Evolutionary conservation across 2,329 filamentous ascomycete species (phyloP), one percentile per base, ranked within the genome.

Genomic region (Pezicula neosporulosa): DNA sequence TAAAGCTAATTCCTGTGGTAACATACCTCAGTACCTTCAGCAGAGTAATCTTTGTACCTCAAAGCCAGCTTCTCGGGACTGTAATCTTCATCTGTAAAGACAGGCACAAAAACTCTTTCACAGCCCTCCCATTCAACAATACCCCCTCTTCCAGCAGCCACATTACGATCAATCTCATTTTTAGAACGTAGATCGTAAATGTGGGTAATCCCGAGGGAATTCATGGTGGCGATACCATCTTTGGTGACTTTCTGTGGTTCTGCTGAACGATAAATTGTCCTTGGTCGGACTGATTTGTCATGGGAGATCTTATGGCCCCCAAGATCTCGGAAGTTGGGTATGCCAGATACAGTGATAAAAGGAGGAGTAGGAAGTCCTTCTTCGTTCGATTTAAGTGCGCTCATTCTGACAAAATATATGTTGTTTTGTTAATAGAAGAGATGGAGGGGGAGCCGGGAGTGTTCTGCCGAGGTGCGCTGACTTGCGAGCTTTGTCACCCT

Each of bases 151-250:
- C 67, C 55, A 50, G 66, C 51, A 44, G 63, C 54, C 57, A 69
- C 56, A 63, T 70, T 61, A 61, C 70, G 64, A 50, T 77, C 68
- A 48, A 88, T 78, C 70, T 89, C 85, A 16, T 73, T 70, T 16
- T 69, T 67, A 24, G 81, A 86, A 49, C 88, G 78, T 9, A 91
- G 72, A 70, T 91, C 87, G 65, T 84, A 91, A 47, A 89, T 77
- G 56, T 77, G 74, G 21, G 72, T 76, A 57, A 93, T 80, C n/a
- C 79, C 77, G 48, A 89, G 71, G 5, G 66, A 59, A 28, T 72
- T 73, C 52, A 89, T 72, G 41, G 70, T 73, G 7, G 68, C 61
- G 6, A 81, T 68, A 15, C 84, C 84, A 21, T 74, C 69, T 24
- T 74, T 65, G 1, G 80, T 81, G 37, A 86, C 70, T 51, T 70